Evolutionary conservation across 2,329 filamentous ascomycete genomes (phyloP).

Genomic region (Iodosphaeria phyllophila): DNA sequence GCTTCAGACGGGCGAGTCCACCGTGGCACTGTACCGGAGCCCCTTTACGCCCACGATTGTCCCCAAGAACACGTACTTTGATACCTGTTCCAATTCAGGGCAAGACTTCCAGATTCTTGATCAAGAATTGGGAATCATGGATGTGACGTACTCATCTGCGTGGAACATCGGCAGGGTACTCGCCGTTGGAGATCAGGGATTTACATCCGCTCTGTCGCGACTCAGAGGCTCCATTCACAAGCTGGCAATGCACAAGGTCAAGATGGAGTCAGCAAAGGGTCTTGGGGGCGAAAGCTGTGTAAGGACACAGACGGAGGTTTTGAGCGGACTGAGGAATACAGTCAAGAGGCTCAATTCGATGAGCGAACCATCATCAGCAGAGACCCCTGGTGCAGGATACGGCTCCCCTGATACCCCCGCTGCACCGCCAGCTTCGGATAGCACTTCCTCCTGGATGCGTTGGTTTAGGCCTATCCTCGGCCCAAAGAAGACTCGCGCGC

Average conservation of each 20-base stretch:
- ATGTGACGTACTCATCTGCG: constrained; percentile 21
- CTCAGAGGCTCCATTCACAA: constrained; percentile 8
- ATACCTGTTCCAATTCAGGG: constrained; percentile 13
- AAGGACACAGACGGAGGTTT: not conserved
- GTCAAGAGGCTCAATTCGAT: not conserved
- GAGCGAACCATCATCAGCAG: too few relatives aligned
- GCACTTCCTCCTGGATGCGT: constrained; percentile 2
- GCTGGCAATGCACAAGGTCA: constrained; percentile 2
- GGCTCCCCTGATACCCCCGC: too few relatives aligned
- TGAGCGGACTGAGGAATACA: not conserved
- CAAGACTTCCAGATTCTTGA: constrained; percentile 21
- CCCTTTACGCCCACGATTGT: constrained; percentile 15
- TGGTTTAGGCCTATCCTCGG: constrained; percentile 1
- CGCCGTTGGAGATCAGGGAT: constrained; percentile 15
- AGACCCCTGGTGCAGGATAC: too few relatives aligned
- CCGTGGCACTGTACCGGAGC: constrained; percentile 17
- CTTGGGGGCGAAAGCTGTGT: too few relatives aligned
- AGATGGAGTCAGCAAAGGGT: constrained; percentile 1
- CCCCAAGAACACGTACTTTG: constrained; percentile 1
- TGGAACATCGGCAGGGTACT: constrained; percentile 23
- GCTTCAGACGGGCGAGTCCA: constrained; percentile 19
- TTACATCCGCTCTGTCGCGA: constrained; percentile 5
- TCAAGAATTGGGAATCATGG: constrained; percentile 18
- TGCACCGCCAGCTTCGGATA: too few relatives aligned
- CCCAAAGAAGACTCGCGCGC: not conserved